phyloP scores from a whole-genome alignment of 305 asterid species.

The Fraxinus nigra region DNA sequence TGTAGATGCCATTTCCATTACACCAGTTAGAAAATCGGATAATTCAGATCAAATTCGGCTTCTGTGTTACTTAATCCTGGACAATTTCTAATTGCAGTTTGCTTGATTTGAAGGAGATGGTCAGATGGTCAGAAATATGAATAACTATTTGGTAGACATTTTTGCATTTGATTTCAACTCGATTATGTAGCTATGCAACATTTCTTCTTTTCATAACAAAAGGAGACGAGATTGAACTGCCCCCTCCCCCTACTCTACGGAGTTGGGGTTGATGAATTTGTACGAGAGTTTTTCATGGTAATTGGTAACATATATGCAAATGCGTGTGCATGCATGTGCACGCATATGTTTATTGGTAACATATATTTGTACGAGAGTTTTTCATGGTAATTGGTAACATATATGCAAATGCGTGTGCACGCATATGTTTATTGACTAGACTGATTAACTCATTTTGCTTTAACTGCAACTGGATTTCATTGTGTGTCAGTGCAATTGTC shows the following conservation, averaged over 20 bases:
- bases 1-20: neutral
- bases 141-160: neutral
- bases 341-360: neutral
- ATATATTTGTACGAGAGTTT: neutral
- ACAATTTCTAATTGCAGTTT: neutral
- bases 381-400: neutral
- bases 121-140: neutral
- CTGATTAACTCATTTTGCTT: neutral
- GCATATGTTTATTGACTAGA: neutral
- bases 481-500: neutral
- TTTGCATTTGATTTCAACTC: neutral
- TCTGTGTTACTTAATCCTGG: neutral
- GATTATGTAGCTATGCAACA: neutral
- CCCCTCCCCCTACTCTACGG: neutral
- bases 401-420: neutral
- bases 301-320: neutral
- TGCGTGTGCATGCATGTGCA: neutral
- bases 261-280: neutral
- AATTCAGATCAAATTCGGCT: neutral
- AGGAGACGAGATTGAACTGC: neutral
- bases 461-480: neutral
- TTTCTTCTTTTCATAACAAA: neutral
- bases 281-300: neutral
- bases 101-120: neutral
- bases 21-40: neutral